Evolutionary conservation across 2,329 filamentous ascomycete species (phyloP).

Genomic region (Rhynchosporium secalis): DNA sequence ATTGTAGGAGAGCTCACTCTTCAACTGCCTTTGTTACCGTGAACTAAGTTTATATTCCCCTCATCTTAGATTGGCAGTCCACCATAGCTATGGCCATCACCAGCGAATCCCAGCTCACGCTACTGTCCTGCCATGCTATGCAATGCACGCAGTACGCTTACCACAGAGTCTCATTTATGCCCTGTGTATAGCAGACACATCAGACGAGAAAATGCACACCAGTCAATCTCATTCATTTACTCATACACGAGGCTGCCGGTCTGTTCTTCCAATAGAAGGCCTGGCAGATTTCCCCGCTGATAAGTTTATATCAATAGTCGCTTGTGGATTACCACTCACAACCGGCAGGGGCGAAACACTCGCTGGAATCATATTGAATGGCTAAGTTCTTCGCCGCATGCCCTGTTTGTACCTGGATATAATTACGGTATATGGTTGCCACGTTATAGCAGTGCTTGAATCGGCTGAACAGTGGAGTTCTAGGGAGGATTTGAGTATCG

Average conservation of each 20-base stretch:
- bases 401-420: neutral
- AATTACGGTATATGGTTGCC: neutral
- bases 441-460: neutral
- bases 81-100: neutral
- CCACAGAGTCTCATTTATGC: neutral
- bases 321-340: neutral
- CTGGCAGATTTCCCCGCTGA: neutral
- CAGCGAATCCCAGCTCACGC: neutral
- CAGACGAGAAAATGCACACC: slow-evolving; percentile 1
- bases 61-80: neutral
- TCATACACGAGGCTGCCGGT: neutral
- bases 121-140: slow-evolving; percentile 3
- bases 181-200: slow-evolving; percentile 2
- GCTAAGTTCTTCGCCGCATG: neutral
- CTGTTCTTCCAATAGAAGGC: slow-evolving; percentile 11
- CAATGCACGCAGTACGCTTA: slow-evolving; percentile 2
- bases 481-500: neutral
- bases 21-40: neutral
- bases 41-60: neutral
- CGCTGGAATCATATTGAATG: neutral
- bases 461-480: neutral
- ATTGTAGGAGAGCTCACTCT: no score
- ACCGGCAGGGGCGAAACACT: neutral
- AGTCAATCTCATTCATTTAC: neutral
- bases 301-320: neutral